Evolutionary conservation across 805 yeast species (phyloP).

Genomic region (Ogataea allantospora): DNA sequence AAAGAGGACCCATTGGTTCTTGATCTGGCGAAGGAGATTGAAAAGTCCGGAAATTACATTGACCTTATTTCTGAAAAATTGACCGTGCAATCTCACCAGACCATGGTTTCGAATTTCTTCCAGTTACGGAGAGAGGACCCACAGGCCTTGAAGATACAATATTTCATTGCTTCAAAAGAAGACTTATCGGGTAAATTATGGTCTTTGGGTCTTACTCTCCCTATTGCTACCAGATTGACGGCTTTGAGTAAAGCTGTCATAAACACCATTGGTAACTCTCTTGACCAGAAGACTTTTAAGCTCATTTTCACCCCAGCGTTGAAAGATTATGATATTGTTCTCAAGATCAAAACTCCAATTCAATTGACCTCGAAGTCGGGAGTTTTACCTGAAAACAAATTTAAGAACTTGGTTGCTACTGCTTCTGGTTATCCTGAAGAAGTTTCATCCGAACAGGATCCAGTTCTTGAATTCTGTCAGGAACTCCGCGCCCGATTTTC

Average conservation of each 20-base stretch:
- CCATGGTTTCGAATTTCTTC: conserved; percentile 62
- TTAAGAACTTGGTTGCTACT: conserved; percentile 54
- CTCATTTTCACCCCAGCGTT: conserved; percentile 77
- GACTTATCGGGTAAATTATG: conserved; percentile 88
- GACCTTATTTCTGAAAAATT: conserved; percentile 59
- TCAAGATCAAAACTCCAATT: conserved; percentile 47
- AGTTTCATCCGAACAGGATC: conserved; percentile 44
- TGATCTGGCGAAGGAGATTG: conserved; percentile 61
- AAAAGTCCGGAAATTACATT: conserved; percentile 28
- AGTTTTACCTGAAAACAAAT: conserved; percentile 49
- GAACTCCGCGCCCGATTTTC: conserved; percentile 65
- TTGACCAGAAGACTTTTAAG: conserved; percentile 40
- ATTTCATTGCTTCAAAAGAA: conserved; percentile 77
- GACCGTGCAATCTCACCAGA: conserved; percentile 58
- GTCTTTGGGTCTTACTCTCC: conserved; percentile 50
- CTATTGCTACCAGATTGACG: conserved; percentile 85
- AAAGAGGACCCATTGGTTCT: conserved; percentile 78
- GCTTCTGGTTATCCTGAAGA: conserved; percentile 42
- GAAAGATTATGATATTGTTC: conserved; percentile 79
- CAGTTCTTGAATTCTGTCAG: conserved; percentile 54
- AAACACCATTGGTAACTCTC: conserved; percentile 41
- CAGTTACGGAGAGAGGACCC: conserved; percentile 77
- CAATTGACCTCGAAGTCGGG: conserved; percentile 52
- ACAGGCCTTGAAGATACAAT: conserved; percentile 70
- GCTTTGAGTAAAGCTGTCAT: conserved; percentile 79